Evolutionary conservation across 2,329 filamentous ascomycete species (phyloP).

Genomic region (Aspergillus ochraceoroseus): DNA sequence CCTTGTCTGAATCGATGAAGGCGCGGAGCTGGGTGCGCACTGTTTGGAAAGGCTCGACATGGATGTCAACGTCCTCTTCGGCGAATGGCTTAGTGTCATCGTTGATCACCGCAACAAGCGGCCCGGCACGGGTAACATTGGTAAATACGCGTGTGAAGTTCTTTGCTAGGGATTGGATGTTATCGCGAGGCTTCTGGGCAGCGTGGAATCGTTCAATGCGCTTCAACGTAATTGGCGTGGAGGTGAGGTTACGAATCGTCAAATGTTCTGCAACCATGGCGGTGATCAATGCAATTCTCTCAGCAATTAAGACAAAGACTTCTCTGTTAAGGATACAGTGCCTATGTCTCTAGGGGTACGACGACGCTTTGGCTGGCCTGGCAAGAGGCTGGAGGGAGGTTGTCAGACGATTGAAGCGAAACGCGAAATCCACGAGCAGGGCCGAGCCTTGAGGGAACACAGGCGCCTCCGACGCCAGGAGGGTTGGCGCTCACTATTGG

Average conservation of each 20-base stretch:
- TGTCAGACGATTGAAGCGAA: too few relatives aligned
- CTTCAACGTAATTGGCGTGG: slow-evolving; percentile 66
- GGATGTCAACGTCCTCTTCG: slow-evolving; percentile 58
- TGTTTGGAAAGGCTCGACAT: slow-evolving; percentile 64
- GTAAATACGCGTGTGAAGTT: slow-evolving; percentile 45
- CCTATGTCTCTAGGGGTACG: too few relatives aligned
- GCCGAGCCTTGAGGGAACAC: too few relatives aligned
- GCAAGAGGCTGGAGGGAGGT: too few relatives aligned
- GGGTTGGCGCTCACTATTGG: too few relatives aligned
- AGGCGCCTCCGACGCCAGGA: too few relatives aligned
- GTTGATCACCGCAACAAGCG: slow-evolving; percentile 43
- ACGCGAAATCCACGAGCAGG: too few relatives aligned
- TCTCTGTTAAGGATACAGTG: too few relatives aligned
- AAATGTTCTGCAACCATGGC: slow-evolving; percentile 46
- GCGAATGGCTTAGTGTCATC: slow-evolving; percentile 57
- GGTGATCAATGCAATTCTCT: not conserved
- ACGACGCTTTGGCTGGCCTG: too few relatives aligned
- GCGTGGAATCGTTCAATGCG: slow-evolving; percentile 67
- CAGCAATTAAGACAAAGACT: too few relatives aligned
- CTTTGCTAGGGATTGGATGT: slow-evolving; percentile 44
- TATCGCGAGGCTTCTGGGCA: slow-evolving; percentile 39
- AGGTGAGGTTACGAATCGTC: slow-evolving; percentile 76
- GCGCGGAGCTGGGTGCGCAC: slow-evolving; percentile 58
- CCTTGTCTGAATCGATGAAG: slow-evolving; percentile 53
- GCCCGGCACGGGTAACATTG: slow-evolving; percentile 41